Conservation (phyloP, 192 early-diverging fungal genomes). For the Physocladia obscura region DNA sequence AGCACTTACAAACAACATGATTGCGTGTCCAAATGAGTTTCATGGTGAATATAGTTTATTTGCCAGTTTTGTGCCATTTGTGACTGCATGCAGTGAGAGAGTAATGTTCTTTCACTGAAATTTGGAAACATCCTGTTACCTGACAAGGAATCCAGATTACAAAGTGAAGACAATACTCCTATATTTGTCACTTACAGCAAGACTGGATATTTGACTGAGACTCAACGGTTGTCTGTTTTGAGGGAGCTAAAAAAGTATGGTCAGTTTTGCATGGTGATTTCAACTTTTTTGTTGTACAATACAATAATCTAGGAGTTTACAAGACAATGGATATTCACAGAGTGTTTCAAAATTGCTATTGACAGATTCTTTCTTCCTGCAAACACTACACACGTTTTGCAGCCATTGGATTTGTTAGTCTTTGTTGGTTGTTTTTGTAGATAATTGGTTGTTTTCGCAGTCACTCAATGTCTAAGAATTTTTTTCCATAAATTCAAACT, state of each 20-base stretch:
- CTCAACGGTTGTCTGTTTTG: neutral
- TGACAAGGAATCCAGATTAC: too few species aligned
- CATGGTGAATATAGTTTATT: neutral
- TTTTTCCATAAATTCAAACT: too few species aligned
- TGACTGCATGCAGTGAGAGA: neutral
- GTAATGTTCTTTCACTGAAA: neutral
- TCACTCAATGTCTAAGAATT: too few species aligned
- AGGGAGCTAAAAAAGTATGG: neutral
- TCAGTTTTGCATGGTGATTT: neutral
- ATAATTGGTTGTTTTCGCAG: too few species aligned
- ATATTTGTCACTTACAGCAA: too few species aligned
- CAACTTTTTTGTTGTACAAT: neutral
- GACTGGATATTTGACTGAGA: neutral
- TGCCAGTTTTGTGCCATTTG: neutral
- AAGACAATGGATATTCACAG: neutral
- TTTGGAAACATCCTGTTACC: too few species aligned
- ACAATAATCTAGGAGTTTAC: constrained; percentile 3
- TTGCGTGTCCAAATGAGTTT: neutral
- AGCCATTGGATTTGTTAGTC: neutral
- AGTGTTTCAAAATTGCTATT: neutral
- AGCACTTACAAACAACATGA: neutral
- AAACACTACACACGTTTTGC: constrained; percentile 4
- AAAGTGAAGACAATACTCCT: too few species aligned
- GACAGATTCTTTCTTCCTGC: constrained; percentile 1
- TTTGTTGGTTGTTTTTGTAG: too few species aligned